Evolutionary conservation across 2,329 filamentous ascomycete genomes (phyloP).

Genomic region (Kalaharituber pfeilii): DNA sequence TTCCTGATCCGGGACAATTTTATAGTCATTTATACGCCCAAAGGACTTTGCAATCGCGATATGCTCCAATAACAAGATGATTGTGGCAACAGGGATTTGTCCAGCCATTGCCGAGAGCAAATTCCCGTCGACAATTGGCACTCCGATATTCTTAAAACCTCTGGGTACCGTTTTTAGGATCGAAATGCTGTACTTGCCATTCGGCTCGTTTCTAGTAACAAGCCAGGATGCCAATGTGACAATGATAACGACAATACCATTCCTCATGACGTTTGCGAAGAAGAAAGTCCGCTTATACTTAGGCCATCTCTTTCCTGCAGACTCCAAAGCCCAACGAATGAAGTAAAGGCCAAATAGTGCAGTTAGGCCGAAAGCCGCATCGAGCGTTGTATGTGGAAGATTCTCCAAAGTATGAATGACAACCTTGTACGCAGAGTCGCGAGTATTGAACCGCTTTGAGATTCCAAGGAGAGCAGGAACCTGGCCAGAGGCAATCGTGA

Average conservation of each 20-base stretch:
- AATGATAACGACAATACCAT: conserved; percentile 62
- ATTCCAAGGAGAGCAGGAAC: conserved; percentile 37
- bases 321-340: conserved; percentile 45
- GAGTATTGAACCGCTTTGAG: conserved; percentile 32
- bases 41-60: conserved; percentile 74
- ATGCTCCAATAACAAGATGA: conserved; percentile 64
- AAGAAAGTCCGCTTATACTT: conserved; percentile 53
- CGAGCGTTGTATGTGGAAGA: conserved; percentile 37
- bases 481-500: conserved; percentile 37
- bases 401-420: conserved; percentile 37
- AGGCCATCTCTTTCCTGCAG: conserved; percentile 49
- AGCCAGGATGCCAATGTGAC: conserved; percentile 64
- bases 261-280: conserved; percentile 60
- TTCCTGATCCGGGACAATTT: conserved; percentile 63
- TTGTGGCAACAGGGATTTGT: conserved; percentile 50
- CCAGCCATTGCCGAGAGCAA: conserved; percentile 47
- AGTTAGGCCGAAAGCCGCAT: conserved; percentile 57
- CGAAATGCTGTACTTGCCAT: conserved; percentile 39
- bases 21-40: conserved; percentile 63
- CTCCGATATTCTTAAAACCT: conserved; percentile 54
- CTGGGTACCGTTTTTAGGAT: conserved; percentile 53
- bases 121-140: conserved; percentile 41
- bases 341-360: conserved; percentile 50
- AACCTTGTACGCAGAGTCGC: conserved; percentile 32
- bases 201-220: conserved; percentile 43